Evolutionary conservation across 202 grass and related monocot species (phyloP), one percentile per base, ranked within the genome.

Genomic region (Cymbopogon flexuosus): DNA sequence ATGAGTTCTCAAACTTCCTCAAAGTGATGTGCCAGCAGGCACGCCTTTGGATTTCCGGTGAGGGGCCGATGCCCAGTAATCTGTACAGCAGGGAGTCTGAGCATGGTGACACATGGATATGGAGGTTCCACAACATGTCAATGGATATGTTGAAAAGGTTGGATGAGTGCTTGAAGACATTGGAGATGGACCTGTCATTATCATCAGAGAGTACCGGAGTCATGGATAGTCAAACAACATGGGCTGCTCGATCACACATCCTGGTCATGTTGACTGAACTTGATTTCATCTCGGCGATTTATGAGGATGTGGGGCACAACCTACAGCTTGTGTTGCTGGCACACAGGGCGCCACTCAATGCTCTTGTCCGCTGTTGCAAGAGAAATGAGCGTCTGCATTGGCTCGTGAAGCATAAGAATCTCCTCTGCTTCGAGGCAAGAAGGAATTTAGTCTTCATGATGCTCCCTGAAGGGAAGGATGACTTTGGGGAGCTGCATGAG

Each of bases 381-480:
- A 87, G 90, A 76, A 92, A 90, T n/a, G 77, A 84, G 39, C 88
- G 69, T 62, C 86, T 99, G 57, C 67, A 77, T 45, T 99, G 96
- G 96, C 87, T 99, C 46, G 71, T 79, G 69, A 99, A 93, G 79
- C 87, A 95, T 71, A 90, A 89, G 71, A 91, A 95, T 78, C 81
- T 99, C 22, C 84, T 91, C 13, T 88, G 85, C 72, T 99, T 93
- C 0, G 88, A 95, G 75, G 87, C 90, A 10, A 99, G 96, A 80
- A 84, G 87, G 83, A 99, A 93, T 84, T 83, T 99, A 39, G 90
- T 91, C 37, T 77, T 93, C 71, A 99, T 99, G 96, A 73, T 99
- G 96, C 90, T 99, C 56, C 83, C 90, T 86, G 90, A 96, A 76
- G 84, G 82, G 72, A 99, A 86, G 68, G 90, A 99, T 81, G 96